Evolutionary conservation across 495 filamentous ascomycete species (phyloP).

Genomic region (Bathelium albidoporum): DNA sequence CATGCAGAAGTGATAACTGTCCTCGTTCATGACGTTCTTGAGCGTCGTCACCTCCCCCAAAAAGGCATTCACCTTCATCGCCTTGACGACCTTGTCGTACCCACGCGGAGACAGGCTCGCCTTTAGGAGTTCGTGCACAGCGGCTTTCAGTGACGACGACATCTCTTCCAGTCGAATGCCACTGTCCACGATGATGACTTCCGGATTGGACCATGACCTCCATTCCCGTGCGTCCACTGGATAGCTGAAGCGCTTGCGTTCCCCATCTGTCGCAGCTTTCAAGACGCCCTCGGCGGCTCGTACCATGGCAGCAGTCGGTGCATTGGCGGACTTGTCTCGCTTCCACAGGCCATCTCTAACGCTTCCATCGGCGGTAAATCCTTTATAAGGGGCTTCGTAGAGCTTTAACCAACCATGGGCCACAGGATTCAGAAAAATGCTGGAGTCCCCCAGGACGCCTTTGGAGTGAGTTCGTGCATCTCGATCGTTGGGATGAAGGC

Average conservation of each 20-base stretch:
- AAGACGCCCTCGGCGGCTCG: constrained; percentile 37
- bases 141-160: constrained; percentile 29
- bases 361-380: constrained; percentile 58
- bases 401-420: constrained; percentile 46
- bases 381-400: constrained; percentile 58
- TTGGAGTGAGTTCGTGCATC: constrained; percentile 18
- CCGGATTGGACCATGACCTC: constrained; percentile 68
- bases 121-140: constrained; percentile 45
- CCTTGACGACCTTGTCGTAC: constrained; percentile 56
- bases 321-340: constrained; percentile 11
- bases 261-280: constrained; percentile 34
- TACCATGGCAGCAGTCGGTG: constrained; percentile 41
- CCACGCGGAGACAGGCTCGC: constrained; percentile 54
- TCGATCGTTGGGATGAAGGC: constrained; percentile 18
- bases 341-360: constrained; percentile 9
- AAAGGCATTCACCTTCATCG: constrained; percentile 72
- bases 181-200: constrained; percentile 39
- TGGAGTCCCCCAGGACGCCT: constrained; percentile 13
- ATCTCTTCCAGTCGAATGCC: constrained; percentile 58
- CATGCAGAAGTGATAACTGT: constrained; percentile 64
- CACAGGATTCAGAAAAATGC: constrained; percentile 17
- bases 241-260: constrained; percentile 40
- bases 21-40: constrained; percentile 55
- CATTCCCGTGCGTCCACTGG: constrained; percentile 62
- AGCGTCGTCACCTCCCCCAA: constrained; percentile 56